These are phyloP conservation scores for Arthroderma sp. DNA, from an alignment of 2,329 filamentous ascomycete species.

Conservation along the genomic window DNA sequence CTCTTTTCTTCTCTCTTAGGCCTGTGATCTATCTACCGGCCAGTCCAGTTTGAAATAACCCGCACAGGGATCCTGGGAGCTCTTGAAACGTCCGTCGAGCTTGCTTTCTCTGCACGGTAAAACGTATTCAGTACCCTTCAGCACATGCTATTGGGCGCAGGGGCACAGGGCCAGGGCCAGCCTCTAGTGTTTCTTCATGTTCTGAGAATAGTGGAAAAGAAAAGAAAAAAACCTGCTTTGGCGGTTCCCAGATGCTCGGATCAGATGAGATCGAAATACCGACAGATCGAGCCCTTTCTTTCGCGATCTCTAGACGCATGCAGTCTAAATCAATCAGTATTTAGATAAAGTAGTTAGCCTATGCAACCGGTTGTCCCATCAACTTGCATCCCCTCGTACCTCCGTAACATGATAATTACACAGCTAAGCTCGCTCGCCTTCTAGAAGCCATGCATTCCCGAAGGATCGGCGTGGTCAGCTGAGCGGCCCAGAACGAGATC, in stretches of 20 bases:
- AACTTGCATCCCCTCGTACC: too few relatives aligned
- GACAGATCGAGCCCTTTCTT: not conserved
- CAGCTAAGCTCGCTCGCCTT: not conserved
- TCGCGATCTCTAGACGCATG: too few relatives aligned
- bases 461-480: slow-evolving; percentile 4
- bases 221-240: not conserved
- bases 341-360: too few relatives aligned
- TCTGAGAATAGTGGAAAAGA: not conserved
- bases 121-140: too few relatives aligned
- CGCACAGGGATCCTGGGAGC: slow-evolving; percentile 2
- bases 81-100: slow-evolving; percentile 1
- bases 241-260: not conserved
- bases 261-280: slow-evolving; percentile 1
- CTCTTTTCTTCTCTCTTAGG: not conserved
- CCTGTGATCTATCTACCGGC: slow-evolving; percentile 1
- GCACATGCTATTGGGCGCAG: too few relatives aligned
- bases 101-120: not conserved
- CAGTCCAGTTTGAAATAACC: not conserved
- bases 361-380: too few relatives aligned
- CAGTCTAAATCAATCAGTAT: too few relatives aligned
- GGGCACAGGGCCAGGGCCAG: too few relatives aligned
- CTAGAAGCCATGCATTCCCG: slow-evolving; percentile 4
- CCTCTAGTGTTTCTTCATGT: too few relatives aligned
- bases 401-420: not conserved
- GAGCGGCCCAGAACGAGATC: slow-evolving; percentile 1